These are phyloP conservation scores for Neurospora sp. DNA, from an alignment of 495 filamentous ascomycete genomes.

Conservation along the genomic window DNA sequence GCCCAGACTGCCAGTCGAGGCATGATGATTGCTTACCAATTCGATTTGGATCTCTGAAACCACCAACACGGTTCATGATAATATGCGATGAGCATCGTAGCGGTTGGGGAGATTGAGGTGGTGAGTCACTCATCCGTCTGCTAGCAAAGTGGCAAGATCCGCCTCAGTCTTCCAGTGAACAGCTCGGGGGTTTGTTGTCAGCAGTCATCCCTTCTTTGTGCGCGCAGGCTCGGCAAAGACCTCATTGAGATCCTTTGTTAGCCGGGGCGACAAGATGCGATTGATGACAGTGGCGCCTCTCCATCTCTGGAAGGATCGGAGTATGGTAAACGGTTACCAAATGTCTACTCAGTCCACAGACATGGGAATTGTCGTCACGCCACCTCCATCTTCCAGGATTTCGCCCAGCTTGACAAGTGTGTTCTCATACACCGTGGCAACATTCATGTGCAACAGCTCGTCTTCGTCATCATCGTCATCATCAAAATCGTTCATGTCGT, in stretches of 20 bases:
- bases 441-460: slow-evolving; percentile 47
- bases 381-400: slow-evolving; percentile 32
- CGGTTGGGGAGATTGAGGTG: background rate
- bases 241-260: background rate
- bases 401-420: slow-evolving; percentile 64
- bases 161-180: background rate
- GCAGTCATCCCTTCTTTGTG: background rate
- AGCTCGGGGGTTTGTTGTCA: background rate
- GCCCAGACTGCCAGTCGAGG: background rate
- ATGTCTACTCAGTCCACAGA: slow-evolving; percentile 3
- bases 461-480: slow-evolving; percentile 33
- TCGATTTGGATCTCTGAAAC: background rate
- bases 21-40: background rate
- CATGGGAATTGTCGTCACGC: slow-evolving; percentile 6
- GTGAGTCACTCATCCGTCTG: background rate
- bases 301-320: background rate
- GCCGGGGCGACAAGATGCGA: background rate
- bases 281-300: background rate
- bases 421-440: slow-evolving; percentile 66
- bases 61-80: background rate
- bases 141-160: background rate
- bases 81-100: background rate
- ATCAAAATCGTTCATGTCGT: slow-evolving; percentile 5
- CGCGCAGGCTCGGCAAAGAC: background rate
- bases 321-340: background rate